Evolutionary conservation across 129 eudicot genomes (phyloP).

Genomic region (Chrysanthemum lavandulifolium): DNA sequence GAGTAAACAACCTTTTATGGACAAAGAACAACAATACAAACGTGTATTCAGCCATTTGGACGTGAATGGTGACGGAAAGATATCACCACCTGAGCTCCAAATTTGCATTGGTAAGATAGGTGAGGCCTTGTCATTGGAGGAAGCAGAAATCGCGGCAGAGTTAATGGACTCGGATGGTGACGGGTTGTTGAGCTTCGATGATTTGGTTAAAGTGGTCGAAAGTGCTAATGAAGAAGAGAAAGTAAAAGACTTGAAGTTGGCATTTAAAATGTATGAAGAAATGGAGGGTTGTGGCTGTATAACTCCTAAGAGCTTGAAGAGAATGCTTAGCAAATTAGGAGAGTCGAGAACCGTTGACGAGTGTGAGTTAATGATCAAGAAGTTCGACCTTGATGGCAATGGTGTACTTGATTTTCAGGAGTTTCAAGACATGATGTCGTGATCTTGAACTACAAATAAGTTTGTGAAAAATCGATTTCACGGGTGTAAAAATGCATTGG

Average conservation of each 20-base stretch:
- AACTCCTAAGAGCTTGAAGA: slow-evolving; percentile 57
- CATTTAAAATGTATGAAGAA: slow-evolving; percentile 52
- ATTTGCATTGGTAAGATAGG: slow-evolving; percentile 44
- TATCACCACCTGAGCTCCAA: slow-evolving; percentile 52
- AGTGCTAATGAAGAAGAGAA: slow-evolving; percentile 55
- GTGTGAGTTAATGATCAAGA: slow-evolving; percentile 51
- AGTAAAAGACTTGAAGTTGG: slow-evolving; percentile 41
- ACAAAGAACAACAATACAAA: slow-evolving; percentile 39
- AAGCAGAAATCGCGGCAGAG: slow-evolving; percentile 55
- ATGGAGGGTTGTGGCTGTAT: slow-evolving; percentile 41
- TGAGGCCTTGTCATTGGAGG: slow-evolving; percentile 35
- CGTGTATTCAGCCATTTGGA: slow-evolving; percentile 57
- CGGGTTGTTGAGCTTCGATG: slow-evolving; percentile 50
- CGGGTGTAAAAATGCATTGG: background rate
- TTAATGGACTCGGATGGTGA: slow-evolving; percentile 51
- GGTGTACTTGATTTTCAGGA: slow-evolving; percentile 58
- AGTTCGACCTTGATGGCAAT: slow-evolving; percentile 53
- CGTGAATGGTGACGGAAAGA: slow-evolving; percentile 51
- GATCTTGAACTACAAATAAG: background rate
- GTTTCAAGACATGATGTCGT: slow-evolving; percentile 57
- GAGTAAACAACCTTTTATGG: background rate
- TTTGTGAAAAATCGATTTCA: background rate
- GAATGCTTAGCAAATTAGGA: slow-evolving; percentile 58
- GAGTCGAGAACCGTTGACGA: slow-evolving; percentile 40
- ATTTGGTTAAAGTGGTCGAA: slow-evolving; percentile 45